Percentiles rank a stretch among this genome's conserved stretches.
These are phyloP conservation scores for Raddia distichophylla DNA, from an alignment of 176 grass and related monocot species.

Conservation along the genomic window DNA sequence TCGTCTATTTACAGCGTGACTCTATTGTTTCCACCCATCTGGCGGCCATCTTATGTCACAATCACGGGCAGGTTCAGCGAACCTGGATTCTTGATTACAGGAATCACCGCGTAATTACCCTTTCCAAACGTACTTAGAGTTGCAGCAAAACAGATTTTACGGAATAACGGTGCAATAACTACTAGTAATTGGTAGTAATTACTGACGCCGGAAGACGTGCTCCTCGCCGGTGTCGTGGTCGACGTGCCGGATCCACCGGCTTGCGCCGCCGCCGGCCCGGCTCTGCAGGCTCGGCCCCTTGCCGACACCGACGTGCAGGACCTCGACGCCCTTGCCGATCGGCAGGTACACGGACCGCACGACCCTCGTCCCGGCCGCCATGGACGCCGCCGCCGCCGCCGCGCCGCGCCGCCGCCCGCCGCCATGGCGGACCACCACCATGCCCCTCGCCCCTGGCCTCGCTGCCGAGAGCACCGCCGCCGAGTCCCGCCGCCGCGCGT, in stretches of 20 bases:
- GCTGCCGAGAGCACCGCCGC: constrained; percentile 49
- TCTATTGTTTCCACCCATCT: not conserved
- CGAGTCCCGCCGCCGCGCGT: constrained; percentile 53
- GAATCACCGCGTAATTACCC: too few species aligned
- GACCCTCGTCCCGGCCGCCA: constrained; percentile 51
- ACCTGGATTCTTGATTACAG: not conserved
- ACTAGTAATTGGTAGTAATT: not conserved
- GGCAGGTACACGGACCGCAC: constrained; percentile 72
- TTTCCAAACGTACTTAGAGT: not conserved
- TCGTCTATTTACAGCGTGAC: not conserved
- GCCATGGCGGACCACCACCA: constrained; percentile 71
- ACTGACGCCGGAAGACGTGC: constrained; percentile 72
- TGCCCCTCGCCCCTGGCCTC: constrained; percentile 58
- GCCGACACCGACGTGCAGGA: constrained; percentile 79
- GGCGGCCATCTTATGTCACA: not conserved
- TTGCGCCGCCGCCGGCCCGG: not conserved
- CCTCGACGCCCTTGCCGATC: constrained; percentile 72
- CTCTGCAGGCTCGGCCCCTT: constrained; percentile 61
- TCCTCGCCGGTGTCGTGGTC: constrained; percentile 72
- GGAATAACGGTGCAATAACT: not conserved
- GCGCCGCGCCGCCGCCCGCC: constrained; percentile 13
- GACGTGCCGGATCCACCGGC: constrained; percentile 72
- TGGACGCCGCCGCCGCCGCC: constrained; percentile 12
- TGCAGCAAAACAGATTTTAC: not conserved
- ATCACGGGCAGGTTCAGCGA: constrained; percentile 14